Evolutionary conservation across 2,329 filamentous ascomycete genomes (phyloP).

Genomic region (Colletotrichum tofieldiae): DNA sequence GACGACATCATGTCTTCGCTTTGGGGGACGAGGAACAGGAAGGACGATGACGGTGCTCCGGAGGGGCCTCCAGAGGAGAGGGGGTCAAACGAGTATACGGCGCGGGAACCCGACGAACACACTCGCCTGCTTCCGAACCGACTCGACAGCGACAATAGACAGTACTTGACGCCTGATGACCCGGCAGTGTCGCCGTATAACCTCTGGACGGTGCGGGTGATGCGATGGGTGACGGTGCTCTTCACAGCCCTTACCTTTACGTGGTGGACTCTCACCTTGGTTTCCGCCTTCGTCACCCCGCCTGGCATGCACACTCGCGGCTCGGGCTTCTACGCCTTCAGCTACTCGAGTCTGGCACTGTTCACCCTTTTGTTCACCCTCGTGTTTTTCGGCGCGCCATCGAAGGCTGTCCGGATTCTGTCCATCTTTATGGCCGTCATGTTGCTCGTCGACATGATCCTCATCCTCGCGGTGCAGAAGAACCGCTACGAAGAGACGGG

Average conservation of each 20-base stretch:
- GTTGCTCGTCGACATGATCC: constrained; percentile 81
- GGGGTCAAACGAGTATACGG: constrained; percentile 18
- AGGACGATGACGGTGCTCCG: constrained; percentile 48
- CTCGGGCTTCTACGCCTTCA: constrained; percentile 92
- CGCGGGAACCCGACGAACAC: constrained; percentile 63
- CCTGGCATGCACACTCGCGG: constrained; percentile 89
- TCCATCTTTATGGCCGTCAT: constrained; percentile 78
- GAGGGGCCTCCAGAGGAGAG: constrained; percentile 45
- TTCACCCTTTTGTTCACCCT: constrained; percentile 83
- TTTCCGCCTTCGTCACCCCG: constrained; percentile 91
- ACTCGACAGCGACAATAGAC: constrained; percentile 62
- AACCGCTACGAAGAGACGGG: constrained; percentile 89
- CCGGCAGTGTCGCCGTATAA: constrained; percentile 89
- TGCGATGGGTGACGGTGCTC: constrained; percentile 83
- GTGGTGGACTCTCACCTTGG: constrained; percentile 95
- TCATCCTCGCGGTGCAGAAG: constrained; percentile 82
- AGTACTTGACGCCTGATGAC: constrained; percentile 57
- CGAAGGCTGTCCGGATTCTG: constrained; percentile 82
- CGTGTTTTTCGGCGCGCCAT: constrained; percentile 90
- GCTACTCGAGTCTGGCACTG: constrained; percentile 84
- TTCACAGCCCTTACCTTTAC: constrained; percentile 83
- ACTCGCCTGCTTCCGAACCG: constrained; percentile 80
- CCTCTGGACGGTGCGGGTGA: constrained; percentile 87
- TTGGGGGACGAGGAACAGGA: constrained; percentile 38
- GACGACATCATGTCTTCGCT: constrained; percentile 33